Evolutionary conservation across 768 basidiomycete species (phyloP), one percentile per base, ranked within the genome.

Genomic region (Macrolepiota albuminosa): DNA sequence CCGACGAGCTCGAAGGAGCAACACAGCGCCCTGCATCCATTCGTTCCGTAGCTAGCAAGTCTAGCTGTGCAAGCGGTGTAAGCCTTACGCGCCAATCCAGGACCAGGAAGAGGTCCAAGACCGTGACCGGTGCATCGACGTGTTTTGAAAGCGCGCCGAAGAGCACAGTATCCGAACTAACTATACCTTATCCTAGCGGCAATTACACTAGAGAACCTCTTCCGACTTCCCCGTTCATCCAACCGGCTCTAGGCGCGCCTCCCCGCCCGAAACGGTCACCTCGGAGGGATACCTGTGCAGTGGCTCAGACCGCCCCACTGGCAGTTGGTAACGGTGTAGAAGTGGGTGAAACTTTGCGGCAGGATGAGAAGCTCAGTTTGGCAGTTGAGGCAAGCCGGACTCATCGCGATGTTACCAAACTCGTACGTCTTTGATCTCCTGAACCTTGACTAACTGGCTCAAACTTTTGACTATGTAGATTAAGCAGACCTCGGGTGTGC

Each of bases 71-170:
- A 57, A 84, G 82, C 66, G 76, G 75, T 4, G 72, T 75, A 31
- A 81, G 80, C 65, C 79, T 87, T 50, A 68, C 77, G 37, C 82
- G 85, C 63, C 80, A 82, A 50, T 72, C 82, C n/a, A 72, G 81
- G 61, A 80, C 78, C 47, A 75, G 83, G 67, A 74, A 80, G 62
- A 82, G 85, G 71, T 83, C 82, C 54, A 76, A 70, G 68, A 84
- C 85, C 26, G 71, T 81, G 57, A 81, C 78, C 31, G 68, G 72
- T 49, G 53, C 53, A 54, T 61, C 66, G 18, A 62, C 70, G 49
- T 60, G 63, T 56, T 67, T 69, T 57, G 68, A 66, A 37, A 69
- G 67, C 33, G 63, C 52, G 56, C 57, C 70, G 63, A 63, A 60
- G 54, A 67, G 60, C 59, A 56, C 70, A 63, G 57, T 60, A 40